These are phyloP conservation scores for Lactarius hatsudake DNA, from an alignment of 768 basidiomycete species.

Conservation along the genomic window DNA sequence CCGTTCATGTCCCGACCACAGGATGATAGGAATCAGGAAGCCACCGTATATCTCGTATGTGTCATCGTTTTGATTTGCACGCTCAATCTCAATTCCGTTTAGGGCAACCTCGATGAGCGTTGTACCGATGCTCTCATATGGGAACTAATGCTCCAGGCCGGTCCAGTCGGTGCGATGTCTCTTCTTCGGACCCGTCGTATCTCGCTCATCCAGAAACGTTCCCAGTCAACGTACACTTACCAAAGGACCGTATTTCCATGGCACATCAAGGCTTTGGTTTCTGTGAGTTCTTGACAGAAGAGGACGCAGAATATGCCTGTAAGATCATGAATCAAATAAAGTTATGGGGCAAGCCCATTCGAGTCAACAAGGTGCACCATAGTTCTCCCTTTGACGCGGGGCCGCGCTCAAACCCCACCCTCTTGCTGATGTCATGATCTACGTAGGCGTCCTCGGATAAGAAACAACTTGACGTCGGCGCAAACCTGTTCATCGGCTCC, in stretches of 20 bases:
- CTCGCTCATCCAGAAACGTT: background rate
- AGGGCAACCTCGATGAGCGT: conserved; percentile 98
- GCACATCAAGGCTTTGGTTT: conserved; percentile 99
- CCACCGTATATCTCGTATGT: conserved; percentile 56
- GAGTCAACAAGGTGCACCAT: conserved; percentile 90
- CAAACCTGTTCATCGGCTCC: conserved; percentile 95
- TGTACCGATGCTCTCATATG: conserved; percentile 92
- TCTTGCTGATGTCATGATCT: background rate
- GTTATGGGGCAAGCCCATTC: conserved; percentile 96
- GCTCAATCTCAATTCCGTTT: background rate
- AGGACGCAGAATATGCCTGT: conserved; percentile 99
- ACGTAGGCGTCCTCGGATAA: conserved; percentile 92
- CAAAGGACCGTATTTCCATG: conserved; percentile 98
- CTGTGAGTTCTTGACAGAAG: conserved; percentile 98
- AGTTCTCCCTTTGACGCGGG: conserved; percentile 1
- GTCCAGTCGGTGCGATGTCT: conserved; percentile 80
- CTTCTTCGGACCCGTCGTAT: background rate
- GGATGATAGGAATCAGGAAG: conserved; percentile 60
- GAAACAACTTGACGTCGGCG: conserved; percentile 96
- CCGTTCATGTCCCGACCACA: conserved; percentile 42
- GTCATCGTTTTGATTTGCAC: background rate
- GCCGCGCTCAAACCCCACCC: conserved; percentile 13
- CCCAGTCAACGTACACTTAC: conserved; percentile 93
- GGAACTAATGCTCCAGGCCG: conserved; percentile 99
- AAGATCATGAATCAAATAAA: conserved; percentile 99